These are phyloP conservation scores for Canavalia ensiformis DNA, from an alignment of 306 rosid genomes.

Conservation along the genomic window DNA sequence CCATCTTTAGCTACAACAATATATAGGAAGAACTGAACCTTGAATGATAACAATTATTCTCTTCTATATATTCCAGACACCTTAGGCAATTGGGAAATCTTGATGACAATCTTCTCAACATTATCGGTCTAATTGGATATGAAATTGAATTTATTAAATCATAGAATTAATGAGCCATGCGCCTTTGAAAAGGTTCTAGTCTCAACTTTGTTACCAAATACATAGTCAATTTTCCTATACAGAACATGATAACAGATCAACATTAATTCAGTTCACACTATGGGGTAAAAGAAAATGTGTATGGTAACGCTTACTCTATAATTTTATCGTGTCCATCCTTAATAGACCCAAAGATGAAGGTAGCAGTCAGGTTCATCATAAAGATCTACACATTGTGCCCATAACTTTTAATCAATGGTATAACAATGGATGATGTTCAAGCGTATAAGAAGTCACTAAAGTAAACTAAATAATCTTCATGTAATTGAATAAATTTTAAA, in stretches of 20 bases:
- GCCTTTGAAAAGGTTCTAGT: slow-evolving; percentile 76
- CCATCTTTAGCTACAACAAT: not conserved
- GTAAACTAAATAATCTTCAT: no score
- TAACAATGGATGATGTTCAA: no score
- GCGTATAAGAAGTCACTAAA: no score
- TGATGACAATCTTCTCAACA: slow-evolving; percentile 76
- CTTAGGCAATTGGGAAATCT: slow-evolving; percentile 78
- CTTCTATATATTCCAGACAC: slow-evolving; percentile 71
- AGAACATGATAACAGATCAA: not conserved
- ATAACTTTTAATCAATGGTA: not conserved
- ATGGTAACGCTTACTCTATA: slow-evolving; percentile 58
- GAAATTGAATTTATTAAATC: not conserved
- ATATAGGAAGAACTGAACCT: not conserved
- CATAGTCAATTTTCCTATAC: slow-evolving; percentile 70
- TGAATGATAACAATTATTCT: slow-evolving; percentile 69
- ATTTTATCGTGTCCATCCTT: slow-evolving; percentile 72
- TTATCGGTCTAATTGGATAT: slow-evolving; percentile 59
- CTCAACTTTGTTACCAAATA: slow-evolving; percentile 79
- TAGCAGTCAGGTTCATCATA: slow-evolving; percentile 80
- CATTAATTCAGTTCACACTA: slow-evolving; percentile 21
- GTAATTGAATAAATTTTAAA: no score
- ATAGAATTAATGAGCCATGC: slow-evolving; percentile 52
- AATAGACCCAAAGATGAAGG: slow-evolving; percentile 77
- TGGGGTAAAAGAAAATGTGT: not conserved
- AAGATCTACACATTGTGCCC: slow-evolving; percentile 55